Evolutionary conservation across 345 rosid genomes (phyloP).

Genomic region (Populus nigra): DNA sequence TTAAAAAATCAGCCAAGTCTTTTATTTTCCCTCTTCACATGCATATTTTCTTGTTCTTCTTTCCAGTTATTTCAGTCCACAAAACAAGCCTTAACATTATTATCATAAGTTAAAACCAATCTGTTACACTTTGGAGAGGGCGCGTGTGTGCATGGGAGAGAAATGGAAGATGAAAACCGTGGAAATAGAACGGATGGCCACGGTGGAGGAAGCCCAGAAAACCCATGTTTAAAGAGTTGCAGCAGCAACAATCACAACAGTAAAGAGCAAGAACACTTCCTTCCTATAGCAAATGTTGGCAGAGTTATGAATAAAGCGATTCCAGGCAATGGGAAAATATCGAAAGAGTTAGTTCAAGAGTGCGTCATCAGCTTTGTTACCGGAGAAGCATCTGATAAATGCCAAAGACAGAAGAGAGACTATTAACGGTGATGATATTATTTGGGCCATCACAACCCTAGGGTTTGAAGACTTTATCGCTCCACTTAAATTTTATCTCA

Average conservation of each 20-base stretch:
- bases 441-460: constrained; percentile 19
- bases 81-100: neutral
- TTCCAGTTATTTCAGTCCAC: constrained; percentile 29
- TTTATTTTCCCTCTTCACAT: constrained; percentile 20
- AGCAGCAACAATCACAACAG: constrained; percentile 19
- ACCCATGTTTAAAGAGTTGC: constrained; percentile 40
- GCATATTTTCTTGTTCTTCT: constrained; percentile 43
- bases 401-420: constrained; percentile 23
- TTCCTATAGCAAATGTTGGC: constrained; percentile 22
- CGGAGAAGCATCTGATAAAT: constrained; percentile 20
- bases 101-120: constrained; percentile 1
- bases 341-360: constrained; percentile 16
- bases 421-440: constrained; percentile 15
- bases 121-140: neutral
- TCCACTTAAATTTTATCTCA: constrained; percentile 12
- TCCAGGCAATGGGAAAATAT: constrained; percentile 19
- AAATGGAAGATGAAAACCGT: constrained; percentile 57
- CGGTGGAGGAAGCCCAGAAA: constrained; percentile 43
- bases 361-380: constrained; percentile 23
- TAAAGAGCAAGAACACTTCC: constrained; percentile 21
- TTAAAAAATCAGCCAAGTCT: constrained; percentile 21
- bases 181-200: constrained; percentile 32
- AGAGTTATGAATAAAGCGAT: constrained; percentile 23
- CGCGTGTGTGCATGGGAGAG: neutral
- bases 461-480: constrained; percentile 22